These are phyloP conservation scores for Moniliella sp. DNA, from an alignment of 1,284 basidiomycete genomes.

Conservation along the genomic window DNA sequence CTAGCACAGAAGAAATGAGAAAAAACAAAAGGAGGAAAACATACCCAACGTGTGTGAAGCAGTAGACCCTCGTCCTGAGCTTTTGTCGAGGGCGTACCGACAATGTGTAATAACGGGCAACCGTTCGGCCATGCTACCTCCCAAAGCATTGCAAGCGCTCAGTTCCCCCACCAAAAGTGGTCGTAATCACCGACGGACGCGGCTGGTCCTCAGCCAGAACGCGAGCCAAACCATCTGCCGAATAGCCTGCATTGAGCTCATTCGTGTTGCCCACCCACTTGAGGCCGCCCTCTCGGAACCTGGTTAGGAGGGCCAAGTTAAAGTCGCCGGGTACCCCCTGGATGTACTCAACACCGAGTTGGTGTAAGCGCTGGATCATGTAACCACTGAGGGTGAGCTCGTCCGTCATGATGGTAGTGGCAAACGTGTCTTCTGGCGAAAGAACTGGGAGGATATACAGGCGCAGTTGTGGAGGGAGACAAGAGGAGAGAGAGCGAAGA, in stretches of 20 bases:
- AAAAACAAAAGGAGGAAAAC: too few relatives aligned
- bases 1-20: too few relatives aligned
- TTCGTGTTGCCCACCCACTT: conserved; percentile 56
- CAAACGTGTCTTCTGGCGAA: too few relatives aligned
- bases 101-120: conserved; percentile 77
- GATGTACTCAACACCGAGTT: conserved; percentile 40
- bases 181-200: conserved; percentile 34
- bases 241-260: conserved; percentile 41
- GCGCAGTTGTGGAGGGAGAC: too few relatives aligned
- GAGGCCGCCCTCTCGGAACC: conserved; percentile 59
- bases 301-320: conserved; percentile 52
- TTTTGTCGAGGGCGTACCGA: conserved; percentile 56
- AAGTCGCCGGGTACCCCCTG: conserved; percentile 84
- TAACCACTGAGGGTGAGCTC: conserved; percentile 15
- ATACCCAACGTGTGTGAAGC: conserved; percentile 35
- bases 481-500: too few relatives aligned
- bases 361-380: conserved; percentile 25
- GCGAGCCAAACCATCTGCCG: conserved; percentile 4
- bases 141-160: conserved; percentile 37
- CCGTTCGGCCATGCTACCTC: conserved; percentile 49
- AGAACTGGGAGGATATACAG: too few relatives aligned
- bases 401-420: too few relatives aligned
- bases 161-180: conserved; percentile 65
- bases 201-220: conserved; percentile 1
- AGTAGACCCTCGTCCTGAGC: conserved; percentile 42